Evolutionary conservation across 108 stramenopile genomes (phyloP).

Genomic region (Skeletonema costatum): DNA sequence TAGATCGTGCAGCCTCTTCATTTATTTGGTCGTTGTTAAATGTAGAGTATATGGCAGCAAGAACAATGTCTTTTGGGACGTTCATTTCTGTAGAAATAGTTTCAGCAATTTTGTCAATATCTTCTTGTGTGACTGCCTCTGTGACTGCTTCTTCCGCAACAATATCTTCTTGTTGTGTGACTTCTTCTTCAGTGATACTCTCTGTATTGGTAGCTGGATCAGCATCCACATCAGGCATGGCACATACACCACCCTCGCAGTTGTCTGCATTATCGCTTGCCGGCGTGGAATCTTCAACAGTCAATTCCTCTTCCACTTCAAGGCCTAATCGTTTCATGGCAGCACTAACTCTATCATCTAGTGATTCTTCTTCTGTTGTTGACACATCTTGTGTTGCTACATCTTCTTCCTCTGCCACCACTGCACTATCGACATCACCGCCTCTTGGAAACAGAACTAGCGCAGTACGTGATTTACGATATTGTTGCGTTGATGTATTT

Average conservation of each 20-base stretch:
- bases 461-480: not conserved
- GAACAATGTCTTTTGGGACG: slow-evolving; percentile 61
- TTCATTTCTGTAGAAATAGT: slow-evolving; percentile 61
- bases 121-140: slow-evolving; percentile 3
- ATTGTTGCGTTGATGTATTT: not conserved
- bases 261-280: slow-evolving; percentile 17
- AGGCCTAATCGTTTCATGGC: slow-evolving; percentile 84
- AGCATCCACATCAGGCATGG: slow-evolving; percentile 31
- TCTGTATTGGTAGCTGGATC: not conserved
- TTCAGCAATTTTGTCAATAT: slow-evolving; percentile 53
- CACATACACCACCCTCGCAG: slow-evolving; percentile 68
- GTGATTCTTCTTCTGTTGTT: slow-evolving; percentile 22
- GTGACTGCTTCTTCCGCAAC: not conserved
- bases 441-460: not conserved
- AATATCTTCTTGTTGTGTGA: not conserved
- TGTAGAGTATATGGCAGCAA: slow-evolving; percentile 80
- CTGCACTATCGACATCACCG: not conserved
- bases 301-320: slow-evolving; percentile 3
- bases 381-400: not conserved
- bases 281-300: slow-evolving; percentile 13
- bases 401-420: slow-evolving; percentile 3
- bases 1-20: slow-evolving; percentile 61
- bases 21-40: slow-evolving; percentile 41
- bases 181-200: not conserved
- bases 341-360: slow-evolving; percentile 79